A percentile compares a stretch with the other conserved stretches of the same genome.
Evolutionary conservation across 2,329 filamentous ascomycete species (phyloP).

Genomic region (Scytalidium lignicola): DNA sequence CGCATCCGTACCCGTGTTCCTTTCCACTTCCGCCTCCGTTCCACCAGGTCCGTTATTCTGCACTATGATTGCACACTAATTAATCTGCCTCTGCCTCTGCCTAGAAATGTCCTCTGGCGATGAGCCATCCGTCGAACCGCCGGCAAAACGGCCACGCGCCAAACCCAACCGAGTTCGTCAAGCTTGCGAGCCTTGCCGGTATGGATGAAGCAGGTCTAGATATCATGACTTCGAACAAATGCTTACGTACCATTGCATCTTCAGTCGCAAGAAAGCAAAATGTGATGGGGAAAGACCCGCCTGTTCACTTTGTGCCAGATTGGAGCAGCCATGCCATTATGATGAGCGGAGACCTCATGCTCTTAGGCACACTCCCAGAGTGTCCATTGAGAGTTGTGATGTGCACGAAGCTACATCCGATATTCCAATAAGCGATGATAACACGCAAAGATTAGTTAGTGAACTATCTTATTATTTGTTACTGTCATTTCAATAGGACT

Average conservation of each 20-base stretch:
- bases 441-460: not conserved
- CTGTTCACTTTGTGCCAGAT: slow-evolving; percentile 44
- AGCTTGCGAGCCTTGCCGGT: slow-evolving; percentile 34
- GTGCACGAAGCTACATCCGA: not conserved
- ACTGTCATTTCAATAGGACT: too few relatives aligned
- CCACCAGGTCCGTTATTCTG: too few relatives aligned
- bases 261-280: slow-evolving; percentile 45
- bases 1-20: too few relatives aligned
- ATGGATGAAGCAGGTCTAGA: slow-evolving; percentile 4
- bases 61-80: too few relatives aligned
- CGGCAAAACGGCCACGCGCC: not conserved
- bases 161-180: slow-evolving; percentile 22
- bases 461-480: not conserved
- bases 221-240: not conserved
- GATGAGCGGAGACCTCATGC: slow-evolving; percentile 18
- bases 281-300: slow-evolving; percentile 45
- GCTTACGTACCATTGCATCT: slow-evolving; percentile 1
- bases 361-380: not conserved
- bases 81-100: too few relatives aligned
- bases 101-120: too few relatives aligned
- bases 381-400: not conserved
- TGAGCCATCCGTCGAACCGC: not conserved
- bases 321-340: slow-evolving; percentile 42
- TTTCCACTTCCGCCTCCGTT: too few relatives aligned
- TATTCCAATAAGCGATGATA: not conserved